A percentile compares a stretch with the other conserved stretches of the same genome.
These are phyloP conservation scores for Crucibulum laeve DNA, from an alignment of 768 basidiomycete species.

Conservation along the genomic window DNA sequence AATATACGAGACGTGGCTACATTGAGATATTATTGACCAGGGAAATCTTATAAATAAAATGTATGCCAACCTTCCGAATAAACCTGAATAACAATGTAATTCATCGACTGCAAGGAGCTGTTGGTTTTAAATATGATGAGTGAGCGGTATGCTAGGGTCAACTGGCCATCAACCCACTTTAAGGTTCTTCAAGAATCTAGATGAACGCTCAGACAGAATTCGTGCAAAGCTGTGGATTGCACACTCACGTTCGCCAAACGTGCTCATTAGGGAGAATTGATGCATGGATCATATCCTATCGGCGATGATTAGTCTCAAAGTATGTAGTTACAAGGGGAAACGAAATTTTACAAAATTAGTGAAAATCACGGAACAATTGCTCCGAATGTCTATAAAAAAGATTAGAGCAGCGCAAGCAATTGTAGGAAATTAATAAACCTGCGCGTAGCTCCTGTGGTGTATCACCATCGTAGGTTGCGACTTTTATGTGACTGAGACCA, in stretches of 20 bases:
- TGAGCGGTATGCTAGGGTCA: not conserved
- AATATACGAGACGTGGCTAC: constrained; percentile 77
- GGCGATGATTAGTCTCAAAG: not conserved
- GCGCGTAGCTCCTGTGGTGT: constrained; percentile 67
- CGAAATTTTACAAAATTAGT: constrained; percentile 78
- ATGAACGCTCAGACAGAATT: constrained; percentile 4
- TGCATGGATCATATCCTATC: constrained; percentile 82
- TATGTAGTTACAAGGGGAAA: not conserved
- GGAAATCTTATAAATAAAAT: not conserved
- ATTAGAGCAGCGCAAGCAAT: not conserved
- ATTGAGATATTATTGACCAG: constrained; percentile 3
- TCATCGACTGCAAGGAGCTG: constrained; percentile 80
- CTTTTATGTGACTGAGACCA: constrained; percentile 58
- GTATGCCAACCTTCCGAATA: constrained; percentile 65
- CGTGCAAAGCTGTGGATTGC: not conserved
- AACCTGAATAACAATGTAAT: constrained; percentile 79
- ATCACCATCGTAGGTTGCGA: constrained; percentile 86
- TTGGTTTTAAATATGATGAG: not conserved
- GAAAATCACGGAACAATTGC: constrained; percentile 74
- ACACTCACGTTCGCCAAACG: constrained; percentile 63
- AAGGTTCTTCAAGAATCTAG: constrained; percentile 71
- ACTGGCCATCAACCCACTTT: constrained; percentile 28
- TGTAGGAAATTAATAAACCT: constrained; percentile 29
- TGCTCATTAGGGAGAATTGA: constrained; percentile 85
- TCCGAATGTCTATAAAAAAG: constrained; percentile 52